Conservation (phyloP, 1,139 yeast genomes). For the Sugiyamaella paludigena region DNA sequence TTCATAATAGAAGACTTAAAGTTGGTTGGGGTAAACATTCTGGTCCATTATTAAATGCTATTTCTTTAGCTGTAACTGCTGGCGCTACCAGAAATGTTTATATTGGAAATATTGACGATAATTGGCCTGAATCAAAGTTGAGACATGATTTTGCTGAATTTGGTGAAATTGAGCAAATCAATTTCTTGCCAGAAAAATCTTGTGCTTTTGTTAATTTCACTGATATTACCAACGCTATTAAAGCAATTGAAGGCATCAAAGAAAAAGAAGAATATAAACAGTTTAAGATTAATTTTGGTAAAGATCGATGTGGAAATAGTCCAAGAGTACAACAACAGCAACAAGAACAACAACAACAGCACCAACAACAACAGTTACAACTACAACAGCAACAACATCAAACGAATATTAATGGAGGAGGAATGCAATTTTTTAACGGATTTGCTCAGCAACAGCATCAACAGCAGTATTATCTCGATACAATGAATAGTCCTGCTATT, state of each 20-base stretch:
- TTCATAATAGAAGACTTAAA: slow-evolving; percentile 76
- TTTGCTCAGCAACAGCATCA: slow-evolving; percentile 1
- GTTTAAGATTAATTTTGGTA: slow-evolving; percentile 80
- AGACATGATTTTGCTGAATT: slow-evolving; percentile 72
- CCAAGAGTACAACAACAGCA: slow-evolving; percentile 39
- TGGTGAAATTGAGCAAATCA: slow-evolving; percentile 94
- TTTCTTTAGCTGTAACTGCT: slow-evolving; percentile 82
- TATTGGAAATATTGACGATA: slow-evolving; percentile 64
- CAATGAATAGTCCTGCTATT: background rate
- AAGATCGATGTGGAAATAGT: slow-evolving; percentile 89
- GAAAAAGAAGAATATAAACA: slow-evolving; percentile 46
- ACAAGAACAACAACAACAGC: slow-evolving; percentile 3
- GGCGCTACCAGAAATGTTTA: slow-evolving; percentile 93
- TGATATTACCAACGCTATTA: slow-evolving; percentile 80
- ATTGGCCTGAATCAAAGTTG: slow-evolving; percentile 58
- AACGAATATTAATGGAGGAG: background rate
- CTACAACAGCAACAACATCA: background rate
- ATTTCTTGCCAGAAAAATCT: slow-evolving; percentile 74
- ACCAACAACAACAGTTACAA: background rate
- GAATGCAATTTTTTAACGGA: too few relatives aligned
- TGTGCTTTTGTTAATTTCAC: slow-evolving; percentile 94
- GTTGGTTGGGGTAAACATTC: slow-evolving; percentile 98
- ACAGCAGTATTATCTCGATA: slow-evolving; percentile 8
- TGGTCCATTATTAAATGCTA: slow-evolving; percentile 80
- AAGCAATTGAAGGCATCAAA: slow-evolving; percentile 71